Conservation (phyloP, 352 stramenopile genomes). For the Phytopythium aichiense region DNA sequence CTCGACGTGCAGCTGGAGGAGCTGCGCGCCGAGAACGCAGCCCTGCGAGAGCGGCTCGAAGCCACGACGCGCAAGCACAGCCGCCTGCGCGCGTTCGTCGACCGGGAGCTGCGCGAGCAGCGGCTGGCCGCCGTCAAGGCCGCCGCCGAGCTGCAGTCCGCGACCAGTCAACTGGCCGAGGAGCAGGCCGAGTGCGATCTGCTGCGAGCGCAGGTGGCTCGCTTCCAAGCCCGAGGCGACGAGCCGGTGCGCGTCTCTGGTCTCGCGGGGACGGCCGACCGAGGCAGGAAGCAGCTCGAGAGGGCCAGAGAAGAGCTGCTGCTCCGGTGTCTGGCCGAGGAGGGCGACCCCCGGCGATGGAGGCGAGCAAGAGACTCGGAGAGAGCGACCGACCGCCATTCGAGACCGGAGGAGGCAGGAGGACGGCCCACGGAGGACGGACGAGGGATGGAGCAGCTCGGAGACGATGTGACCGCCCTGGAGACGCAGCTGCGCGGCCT, state of each 20-base stretch:
- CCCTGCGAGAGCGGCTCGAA: constrained; percentile 21
- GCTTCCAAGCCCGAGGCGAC: constrained; percentile 19
- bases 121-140: constrained; percentile 34
- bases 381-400: too few species aligned
- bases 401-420: too few species aligned
- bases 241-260: constrained; percentile 9
- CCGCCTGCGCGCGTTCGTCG: constrained; percentile 10
- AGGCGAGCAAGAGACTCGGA: constrained; percentile 9
- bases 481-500: constrained; percentile 1
- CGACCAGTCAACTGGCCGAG: constrained; percentile 32
- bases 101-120: constrained; percentile 21
- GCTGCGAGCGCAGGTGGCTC: constrained; percentile 23
- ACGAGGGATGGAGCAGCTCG: neutral
- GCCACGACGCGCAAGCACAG: constrained; percentile 2
- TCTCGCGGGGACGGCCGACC: neutral
- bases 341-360: neutral
- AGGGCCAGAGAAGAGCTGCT: neutral
- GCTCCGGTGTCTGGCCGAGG: neutral
- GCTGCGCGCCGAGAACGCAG: constrained; percentile 33
- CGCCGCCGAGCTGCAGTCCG: constrained; percentile 28
- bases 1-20: constrained; percentile 41
- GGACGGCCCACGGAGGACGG: too few species aligned
- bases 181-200: constrained; percentile 26
- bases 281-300: neutral
- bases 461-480: neutral